A percentile compares a stretch with the other conserved stretches of the same genome.
Evolutionary conservation across 169 alveolate genomes (phyloP).

Genomic region (Besnoitia besnoiti): DNA sequence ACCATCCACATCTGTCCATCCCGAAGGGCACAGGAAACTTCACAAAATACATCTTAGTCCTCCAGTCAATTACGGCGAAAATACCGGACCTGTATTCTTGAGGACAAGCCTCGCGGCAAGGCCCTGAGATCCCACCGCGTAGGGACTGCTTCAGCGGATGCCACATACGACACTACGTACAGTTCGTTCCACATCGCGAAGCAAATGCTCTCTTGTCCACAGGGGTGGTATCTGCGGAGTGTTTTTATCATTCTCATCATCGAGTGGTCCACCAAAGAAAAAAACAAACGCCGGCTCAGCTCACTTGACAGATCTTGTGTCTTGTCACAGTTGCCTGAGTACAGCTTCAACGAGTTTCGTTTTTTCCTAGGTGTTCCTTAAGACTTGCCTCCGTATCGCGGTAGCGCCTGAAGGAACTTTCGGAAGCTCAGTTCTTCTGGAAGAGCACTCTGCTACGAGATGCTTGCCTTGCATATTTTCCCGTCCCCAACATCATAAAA

Average conservation of each 20-base stretch:
- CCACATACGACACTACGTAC: not conserved
- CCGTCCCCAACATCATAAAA: constrained; percentile 37
- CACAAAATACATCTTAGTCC: not conserved
- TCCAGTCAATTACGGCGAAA: not conserved
- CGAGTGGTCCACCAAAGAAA: no score
- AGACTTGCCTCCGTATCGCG: not conserved
- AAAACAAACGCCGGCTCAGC: not conserved
- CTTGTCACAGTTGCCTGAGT: constrained; percentile 31
- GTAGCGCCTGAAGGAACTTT: not conserved
- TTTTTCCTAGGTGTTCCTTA: not conserved
- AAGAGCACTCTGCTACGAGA: not conserved
- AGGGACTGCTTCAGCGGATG: not conserved
- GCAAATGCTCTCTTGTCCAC: constrained; percentile 16
- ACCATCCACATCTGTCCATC: not conserved
- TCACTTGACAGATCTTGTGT: not conserved
- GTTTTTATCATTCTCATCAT: no score
- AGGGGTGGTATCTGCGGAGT: not conserved
- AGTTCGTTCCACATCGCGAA: constrained; percentile 1
- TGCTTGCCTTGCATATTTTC: constrained; percentile 28
- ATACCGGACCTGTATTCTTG: not conserved
- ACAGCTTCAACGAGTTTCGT: not conserved
- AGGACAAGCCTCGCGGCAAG: not conserved
- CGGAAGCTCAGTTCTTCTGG: no score
- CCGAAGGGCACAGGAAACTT: constrained; percentile 3
- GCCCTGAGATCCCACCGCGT: not conserved